These are phyloP conservation scores for Auriscalpium orientale DNA, from an alignment of 768 basidiomycete genomes.

Conservation along the genomic window DNA sequence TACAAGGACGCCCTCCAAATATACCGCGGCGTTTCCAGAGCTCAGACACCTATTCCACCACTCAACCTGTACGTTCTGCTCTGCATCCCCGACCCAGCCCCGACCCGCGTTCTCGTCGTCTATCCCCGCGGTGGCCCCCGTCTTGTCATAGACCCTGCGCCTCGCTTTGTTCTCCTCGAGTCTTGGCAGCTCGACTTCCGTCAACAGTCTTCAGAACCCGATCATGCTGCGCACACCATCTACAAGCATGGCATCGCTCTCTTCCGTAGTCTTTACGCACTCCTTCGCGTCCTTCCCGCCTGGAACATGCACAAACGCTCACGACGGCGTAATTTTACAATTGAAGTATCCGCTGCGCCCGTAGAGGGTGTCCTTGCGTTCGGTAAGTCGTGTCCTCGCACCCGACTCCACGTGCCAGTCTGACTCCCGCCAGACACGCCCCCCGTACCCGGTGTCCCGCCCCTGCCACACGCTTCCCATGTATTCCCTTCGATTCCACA, in stretches of 20 bases:
- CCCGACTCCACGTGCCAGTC: not conserved
- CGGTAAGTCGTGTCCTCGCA: conserved; percentile 23
- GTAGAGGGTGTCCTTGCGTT: conserved; percentile 28
- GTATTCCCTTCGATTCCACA: conserved; percentile 62
- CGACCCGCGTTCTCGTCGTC: conserved; percentile 69
- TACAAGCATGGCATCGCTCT: conserved; percentile 83
- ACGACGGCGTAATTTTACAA: conserved; percentile 38
- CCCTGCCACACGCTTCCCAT: conserved; percentile 46
- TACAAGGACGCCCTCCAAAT: conserved; percentile 55
- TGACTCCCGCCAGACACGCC: conserved; percentile 27
- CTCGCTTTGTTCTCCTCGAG: conserved; percentile 65
- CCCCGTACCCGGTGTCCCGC: conserved; percentile 30
- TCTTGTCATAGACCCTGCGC: conserved; percentile 60
- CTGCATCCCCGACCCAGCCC: conserved; percentile 57
- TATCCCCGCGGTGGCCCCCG: conserved; percentile 38
- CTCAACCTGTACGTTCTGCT: conserved; percentile 67
- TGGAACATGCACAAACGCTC: conserved; percentile 68
- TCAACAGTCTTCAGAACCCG: conserved; percentile 20
- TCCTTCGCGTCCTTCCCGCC: conserved; percentile 66
- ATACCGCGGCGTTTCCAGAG: conserved; percentile 49
- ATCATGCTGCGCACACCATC: conserved; percentile 63
- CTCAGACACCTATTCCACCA: conserved; percentile 29
- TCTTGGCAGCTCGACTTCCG: conserved; percentile 52
- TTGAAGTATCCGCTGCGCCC: conserved; percentile 37
- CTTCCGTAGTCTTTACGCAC: conserved; percentile 68